These are phyloP conservation scores for Suillus clintonianus DNA, from an alignment of 768 basidiomycete genomes.

Conservation along the genomic window DNA sequence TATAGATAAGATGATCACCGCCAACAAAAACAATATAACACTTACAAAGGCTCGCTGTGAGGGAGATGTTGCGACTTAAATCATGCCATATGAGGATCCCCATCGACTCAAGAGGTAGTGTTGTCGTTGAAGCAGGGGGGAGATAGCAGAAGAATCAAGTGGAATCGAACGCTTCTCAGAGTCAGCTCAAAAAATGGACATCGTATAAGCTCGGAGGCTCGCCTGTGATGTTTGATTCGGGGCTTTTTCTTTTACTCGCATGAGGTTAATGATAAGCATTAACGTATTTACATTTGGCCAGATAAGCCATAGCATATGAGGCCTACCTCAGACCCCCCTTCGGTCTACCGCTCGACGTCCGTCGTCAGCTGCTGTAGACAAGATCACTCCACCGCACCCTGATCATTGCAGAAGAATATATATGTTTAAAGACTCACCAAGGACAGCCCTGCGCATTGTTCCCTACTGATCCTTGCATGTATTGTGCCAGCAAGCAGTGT, in stretches of 20 bases:
- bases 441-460: neutral
- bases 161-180: constrained; percentile 13
- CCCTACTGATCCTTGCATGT: neutral
- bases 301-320: too few relatives aligned
- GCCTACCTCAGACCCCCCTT: too few relatives aligned
- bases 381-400: neutral
- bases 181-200: constrained; percentile 11
- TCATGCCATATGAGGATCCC: constrained; percentile 83
- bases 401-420: neutral
- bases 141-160: constrained; percentile 1
- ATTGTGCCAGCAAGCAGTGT: neutral
- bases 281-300: too few relatives aligned
- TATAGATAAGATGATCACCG: constrained; percentile 1
- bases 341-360: too few relatives aligned
- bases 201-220: neutral
- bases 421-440: neutral
- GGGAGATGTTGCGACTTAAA: constrained; percentile 65
- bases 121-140: neutral
- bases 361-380: too few relatives aligned
- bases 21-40: constrained; percentile 22
- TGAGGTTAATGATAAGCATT: too few relatives aligned
- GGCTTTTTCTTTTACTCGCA: neutral
- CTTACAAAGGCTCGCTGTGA: constrained; percentile 75
- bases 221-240: neutral
- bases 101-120: constrained; percentile 43